Evolutionary conservation across 768 basidiomycete genomes (phyloP), one percentile per base, ranked within the genome.

Genomic region (Omphalotus guepiniiformis): DNA sequence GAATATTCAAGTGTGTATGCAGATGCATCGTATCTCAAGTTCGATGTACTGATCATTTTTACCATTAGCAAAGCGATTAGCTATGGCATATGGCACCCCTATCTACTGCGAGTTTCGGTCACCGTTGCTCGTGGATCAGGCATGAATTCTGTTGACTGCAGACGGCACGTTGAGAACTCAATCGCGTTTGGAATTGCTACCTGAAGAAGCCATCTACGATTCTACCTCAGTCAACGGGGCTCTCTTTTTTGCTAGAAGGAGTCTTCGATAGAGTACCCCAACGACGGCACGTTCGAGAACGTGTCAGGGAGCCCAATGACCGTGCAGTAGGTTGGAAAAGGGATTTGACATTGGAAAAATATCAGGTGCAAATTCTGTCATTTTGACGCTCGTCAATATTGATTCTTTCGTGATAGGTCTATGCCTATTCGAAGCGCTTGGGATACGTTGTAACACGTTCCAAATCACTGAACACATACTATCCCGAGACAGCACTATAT

Each of bases 171-270:
- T 64, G 34, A 85, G 79, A 57, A 47, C 67, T 1, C 74, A 78
- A 12, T 90, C 83, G 62, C 70, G 83, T 22, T 68, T 91, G 15
- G 93, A 97, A 58, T 73, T 99, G 0, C 74, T 99, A 2, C 96
- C 96, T 0, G 96, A 99, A 67, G 96, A 99, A 68, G 82, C 91
- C 0, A 74, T 99, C 15, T n/a, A n/a, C n/a, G n/a, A n/a, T n/a
- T n/a, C n/a, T 98, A 97, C 70, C 78, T 98, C 26, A 76, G 94
- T 37, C 95, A 98, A 65, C 72, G 94, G 35, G 95, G 96, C 0
- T 76, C 86, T 2, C 67, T 97, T 52, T 87, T 89, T 52, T 93
- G 93, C 58, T 93, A 85, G 79, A 85, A 82, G 58, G 70, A 79
- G 1, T 59, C 58, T 11, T 63, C 67, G 23, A 36, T 45, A 62